Conservation (phyloP, 2,329 filamentous ascomycete species). For the Hypoxylon sp. region DNA sequence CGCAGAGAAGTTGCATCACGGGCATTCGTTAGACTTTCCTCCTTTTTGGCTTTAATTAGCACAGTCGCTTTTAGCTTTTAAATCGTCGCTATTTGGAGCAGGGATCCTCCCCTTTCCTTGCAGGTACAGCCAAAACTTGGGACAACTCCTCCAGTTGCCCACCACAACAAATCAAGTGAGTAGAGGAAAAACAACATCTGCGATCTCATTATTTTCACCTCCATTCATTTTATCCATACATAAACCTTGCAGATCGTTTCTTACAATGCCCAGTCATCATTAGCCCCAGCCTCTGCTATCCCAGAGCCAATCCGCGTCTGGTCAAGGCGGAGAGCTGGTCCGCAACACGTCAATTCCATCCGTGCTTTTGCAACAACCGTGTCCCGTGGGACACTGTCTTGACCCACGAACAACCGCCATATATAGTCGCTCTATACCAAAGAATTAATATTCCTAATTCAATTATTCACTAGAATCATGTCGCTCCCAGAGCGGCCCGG, state of each 20-base stretch:
- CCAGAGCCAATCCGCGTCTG: conserved; percentile 27
- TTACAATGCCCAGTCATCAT: conserved; percentile 31
- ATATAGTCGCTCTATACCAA: conserved; percentile 29
- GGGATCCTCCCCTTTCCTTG: conserved; percentile 44
- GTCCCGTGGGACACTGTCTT: conserved; percentile 20
- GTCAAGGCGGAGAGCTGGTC: conserved; percentile 38
- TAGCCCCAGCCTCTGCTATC: conserved; percentile 25
- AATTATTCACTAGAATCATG: conserved; percentile 62
- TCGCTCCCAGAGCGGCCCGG: conserved; percentile 75
- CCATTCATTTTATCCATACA: conserved; percentile 18
- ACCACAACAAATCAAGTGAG: conserved; percentile 47
- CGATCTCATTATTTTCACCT: conserved; percentile 23
- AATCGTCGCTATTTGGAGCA: conserved; percentile 34
- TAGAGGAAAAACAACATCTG: conserved; percentile 33
- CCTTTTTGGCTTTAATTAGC: conserved; percentile 35
- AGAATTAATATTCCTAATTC: conserved; percentile 34
- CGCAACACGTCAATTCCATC: conserved; percentile 22
- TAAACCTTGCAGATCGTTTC: conserved; percentile 32
- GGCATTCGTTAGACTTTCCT: conserved; percentile 23
- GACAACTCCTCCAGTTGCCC: conserved; percentile 44
- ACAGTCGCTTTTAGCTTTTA: conserved; percentile 35
- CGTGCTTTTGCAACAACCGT: conserved; percentile 25
- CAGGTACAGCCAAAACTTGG: conserved; percentile 32
- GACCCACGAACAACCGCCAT: conserved; percentile 11
- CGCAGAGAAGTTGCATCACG: conserved; percentile 25